phyloP scores from a whole-genome alignment of 1,284 basidiomycete species.

The Cystobasidiaceae sp. region DNA sequence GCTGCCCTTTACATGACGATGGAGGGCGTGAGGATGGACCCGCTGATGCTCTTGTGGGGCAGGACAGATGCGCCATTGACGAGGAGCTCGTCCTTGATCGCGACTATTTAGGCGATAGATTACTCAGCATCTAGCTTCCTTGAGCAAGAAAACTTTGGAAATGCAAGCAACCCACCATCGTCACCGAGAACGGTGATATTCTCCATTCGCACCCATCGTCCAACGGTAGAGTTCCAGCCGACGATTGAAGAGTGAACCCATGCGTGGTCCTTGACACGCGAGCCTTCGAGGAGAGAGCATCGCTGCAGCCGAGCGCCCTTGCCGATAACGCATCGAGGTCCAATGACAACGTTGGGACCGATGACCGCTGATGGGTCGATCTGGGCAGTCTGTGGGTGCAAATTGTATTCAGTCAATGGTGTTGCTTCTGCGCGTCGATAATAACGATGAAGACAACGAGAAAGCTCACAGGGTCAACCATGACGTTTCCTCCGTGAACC shows the following conservation, averaged over 20 bases:
- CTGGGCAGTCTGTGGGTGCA: constrained; percentile 48
- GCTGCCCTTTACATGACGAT: constrained; percentile 35
- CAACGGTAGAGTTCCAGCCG: constrained; percentile 54
- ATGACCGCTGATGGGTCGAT: constrained; percentile 51
- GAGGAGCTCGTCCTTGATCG: constrained; percentile 54
- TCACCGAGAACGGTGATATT: constrained; percentile 54
- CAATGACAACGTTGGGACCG: constrained; percentile 55
- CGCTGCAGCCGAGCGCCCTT: constrained; percentile 53
- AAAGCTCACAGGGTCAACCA: constrained; percentile 47
- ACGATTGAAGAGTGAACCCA: constrained; percentile 54
- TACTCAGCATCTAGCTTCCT: not conserved
- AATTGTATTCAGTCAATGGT: constrained; percentile 32
- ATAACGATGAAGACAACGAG: constrained; percentile 41
- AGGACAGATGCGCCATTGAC: constrained; percentile 53
- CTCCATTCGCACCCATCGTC: constrained; percentile 53
- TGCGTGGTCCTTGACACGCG: constrained; percentile 52
- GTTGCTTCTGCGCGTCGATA: constrained; percentile 8
- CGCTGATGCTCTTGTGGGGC: constrained; percentile 49
- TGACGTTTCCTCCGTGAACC: constrained; percentile 52
- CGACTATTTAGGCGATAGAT: constrained; percentile 40
- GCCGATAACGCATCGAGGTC: constrained; percentile 52
- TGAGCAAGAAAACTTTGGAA: not conserved
- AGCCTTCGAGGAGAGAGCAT: constrained; percentile 52
- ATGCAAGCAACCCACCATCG: constrained; percentile 41
- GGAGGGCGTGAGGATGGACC: constrained; percentile 33